Base-by-base conservation (phyloP, 768 basidiomycete genomes). In the Rhizopogon salebrosus region DNA sequence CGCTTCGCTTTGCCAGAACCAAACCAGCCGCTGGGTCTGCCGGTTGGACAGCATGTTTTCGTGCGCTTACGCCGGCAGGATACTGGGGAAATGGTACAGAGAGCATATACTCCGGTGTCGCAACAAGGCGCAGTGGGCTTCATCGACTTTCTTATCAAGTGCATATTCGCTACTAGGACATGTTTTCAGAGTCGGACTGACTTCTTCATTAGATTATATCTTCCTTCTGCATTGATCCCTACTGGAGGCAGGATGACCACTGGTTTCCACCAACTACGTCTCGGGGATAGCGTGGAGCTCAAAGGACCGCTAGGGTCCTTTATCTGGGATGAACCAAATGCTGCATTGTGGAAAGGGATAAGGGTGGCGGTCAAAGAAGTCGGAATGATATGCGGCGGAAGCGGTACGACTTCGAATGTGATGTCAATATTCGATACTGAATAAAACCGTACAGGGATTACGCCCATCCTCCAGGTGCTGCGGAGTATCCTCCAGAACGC, bases 301-400 rank as follows among this genome's bases (percentile, higher is more conserved):
- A 84, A 83, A 59, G 83, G 83, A 0, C 83, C 83, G 0, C 61
- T 83, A 6, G 83, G 83, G 0, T 73, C 75, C 6, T 84, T 84
- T 59, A 61, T 72, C 20, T 84, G 79, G 77, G 59, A 70, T 3
- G 79, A 80, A 1, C 46, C 64, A 10, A 75, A 77, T 0, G 50
- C 62, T 8, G 72, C 72, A 11, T 56, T 54, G 23, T 68, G 75
- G 66, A 66, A 70, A 39, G 75, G 75, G 0, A 52, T 63, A 1
- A 58, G 69, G 48, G 62, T 62, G 18, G 61, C 60, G 11, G 64
- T 78, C 16, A 62, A 62, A 22, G 66, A 78, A 18, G 57, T 85
- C 13, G 80, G 79, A 1, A 69, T 84, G 72, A 69, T 84, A 36
- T 83, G 79, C 51, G 83, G 72, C 8, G 83, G 83, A 16, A 81